Evolutionary conservation across 345 rosid species (phyloP), one percentile per base, ranked within the genome.

Genomic region (Heritiera fomes): DNA sequence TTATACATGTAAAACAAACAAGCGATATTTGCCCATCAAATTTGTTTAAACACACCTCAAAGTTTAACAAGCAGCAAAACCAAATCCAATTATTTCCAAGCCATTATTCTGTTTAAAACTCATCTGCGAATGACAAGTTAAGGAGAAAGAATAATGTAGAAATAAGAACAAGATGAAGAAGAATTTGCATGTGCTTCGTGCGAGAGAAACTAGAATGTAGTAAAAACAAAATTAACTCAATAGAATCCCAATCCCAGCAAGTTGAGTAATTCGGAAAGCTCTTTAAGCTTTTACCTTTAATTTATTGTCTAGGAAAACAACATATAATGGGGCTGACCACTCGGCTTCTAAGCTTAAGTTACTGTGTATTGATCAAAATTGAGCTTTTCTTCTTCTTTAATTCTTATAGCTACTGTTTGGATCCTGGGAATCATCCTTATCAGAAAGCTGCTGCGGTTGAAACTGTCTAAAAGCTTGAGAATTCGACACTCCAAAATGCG

Each of bases 381-480:
- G 34, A 65, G 64, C 63, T 68, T 75, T 20, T 67, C 34, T 67
- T 67, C 32, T 67, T 45, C 46, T 46, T 73, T 32, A 65, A 56
- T 62, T 62, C 64, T 59, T 61, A 75, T 82, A 86, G 61, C 80
- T 85, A 87, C 61, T 86, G 87, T 69, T 81, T 85, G 14, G 94
- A 91, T 58, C 83, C 71, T 83, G 88, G 34, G 94, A 89, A 81
- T 81, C 88, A 77, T 86, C 90, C 69, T 91, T 83, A 32, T 79
- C 84, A 75, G 84, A 78, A 49, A 62, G 82, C 7, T 82, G 88
- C 23, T 83, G 87, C 34, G 1, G 40, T 4, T 88, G 87, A 75
- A 87, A 82, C 85, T 90, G 92, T 59, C 82, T 85, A 61, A 85
- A 72, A 77, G 83, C 87, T 23, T 86, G 91, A 67, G 91, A 67